Evolutionary conservation across 192 early-diverging fungal genomes (phyloP), one percentile per base, ranked within the genome.

Genomic region (Gryganskiella cystojenkinii): DNA sequence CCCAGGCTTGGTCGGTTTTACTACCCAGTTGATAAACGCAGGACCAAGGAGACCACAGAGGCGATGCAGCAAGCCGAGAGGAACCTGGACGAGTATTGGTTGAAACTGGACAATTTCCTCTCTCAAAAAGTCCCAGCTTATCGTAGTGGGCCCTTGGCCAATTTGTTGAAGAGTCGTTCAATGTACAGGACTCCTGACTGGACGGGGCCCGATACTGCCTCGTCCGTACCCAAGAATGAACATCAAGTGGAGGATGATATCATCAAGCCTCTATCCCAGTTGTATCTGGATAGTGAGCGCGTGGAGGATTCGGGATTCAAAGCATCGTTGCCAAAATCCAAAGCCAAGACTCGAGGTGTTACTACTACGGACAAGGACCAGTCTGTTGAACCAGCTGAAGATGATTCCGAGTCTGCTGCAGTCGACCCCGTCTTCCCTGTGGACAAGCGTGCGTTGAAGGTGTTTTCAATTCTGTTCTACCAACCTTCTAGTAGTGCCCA

Each of bases 141-240:
- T n/a, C n/a, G n/a, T n/a, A n/a, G n/a, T n/a, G n/a, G n/a, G n/a
- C n/a, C n/a, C n/a, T n/a, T n/a, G n/a, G n/a, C n/a, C 37, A 13
- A 40, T 40, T 40, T 13, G 37, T 13, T 40, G 13, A 40, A 40
- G 37, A n/a, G n/a, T n/a, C n/a, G n/a, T n/a, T n/a, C n/a, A n/a
- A n/a, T n/a, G n/a, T n/a, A 71, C 34, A 31, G 70, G 64, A 71
- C 70, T n/a, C 61, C 70, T 58, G 46, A 71, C 50, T 71, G 70
- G 70, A 51, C 64, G 45, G 33, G 64, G 42, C 70, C 70, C 58
- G 37, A 20, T 27, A 19, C 37, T 31, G 42, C 47, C 17, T 63
- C 51, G 45, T n/a, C 70, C 17, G 28, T 44, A 31, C 50, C 47
- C 0, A 25, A 58, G 61, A 57, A 71, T 60, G 54, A 35, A 35